Evolutionary conservation across 116 monocot species (phyloP).

Genomic region (Papilionanthe hybrid): DNA sequence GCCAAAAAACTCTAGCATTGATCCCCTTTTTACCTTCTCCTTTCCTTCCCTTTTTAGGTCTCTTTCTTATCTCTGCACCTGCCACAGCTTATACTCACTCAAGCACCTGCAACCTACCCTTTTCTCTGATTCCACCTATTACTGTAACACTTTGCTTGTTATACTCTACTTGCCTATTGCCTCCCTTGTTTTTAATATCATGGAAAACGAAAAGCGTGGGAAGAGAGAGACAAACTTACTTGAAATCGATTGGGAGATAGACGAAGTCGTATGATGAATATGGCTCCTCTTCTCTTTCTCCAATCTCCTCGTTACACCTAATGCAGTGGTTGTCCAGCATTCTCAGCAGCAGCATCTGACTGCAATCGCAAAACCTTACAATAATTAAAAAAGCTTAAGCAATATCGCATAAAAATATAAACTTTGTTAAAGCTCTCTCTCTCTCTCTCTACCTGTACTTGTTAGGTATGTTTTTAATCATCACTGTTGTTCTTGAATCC

Average conservation of each 20-base stretch:
- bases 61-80: conserved; percentile 8
- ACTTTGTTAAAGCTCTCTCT: background rate
- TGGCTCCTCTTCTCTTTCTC: conserved; percentile 23
- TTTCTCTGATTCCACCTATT: conserved; percentile 15
- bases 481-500: conserved; percentile 89
- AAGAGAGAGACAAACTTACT: conserved; percentile 42
- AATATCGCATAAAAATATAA: background rate
- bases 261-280: conserved; percentile 90
- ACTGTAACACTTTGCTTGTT: conserved; percentile 10
- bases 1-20: background rate
- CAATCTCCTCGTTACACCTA: conserved; percentile 77
- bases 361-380: conserved; percentile 22
- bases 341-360: conserved; percentile 92
- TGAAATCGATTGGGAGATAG: conserved; percentile 98
- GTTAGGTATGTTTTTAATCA: conserved; percentile 94
- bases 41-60: conserved; percentile 4
- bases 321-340: conserved; percentile 99
- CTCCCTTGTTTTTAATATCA: background rate
- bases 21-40: background rate
- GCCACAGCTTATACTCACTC: background rate
- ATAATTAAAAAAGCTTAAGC: too few species aligned
- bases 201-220: background rate
- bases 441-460: conserved; percentile 64
- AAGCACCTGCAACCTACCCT: conserved; percentile 19
- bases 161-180: conserved; percentile 6